Base-by-base conservation (phyloP, 2,329 filamentous ascomycete genomes). In the Aspergillus transmontanensis region DNA sequence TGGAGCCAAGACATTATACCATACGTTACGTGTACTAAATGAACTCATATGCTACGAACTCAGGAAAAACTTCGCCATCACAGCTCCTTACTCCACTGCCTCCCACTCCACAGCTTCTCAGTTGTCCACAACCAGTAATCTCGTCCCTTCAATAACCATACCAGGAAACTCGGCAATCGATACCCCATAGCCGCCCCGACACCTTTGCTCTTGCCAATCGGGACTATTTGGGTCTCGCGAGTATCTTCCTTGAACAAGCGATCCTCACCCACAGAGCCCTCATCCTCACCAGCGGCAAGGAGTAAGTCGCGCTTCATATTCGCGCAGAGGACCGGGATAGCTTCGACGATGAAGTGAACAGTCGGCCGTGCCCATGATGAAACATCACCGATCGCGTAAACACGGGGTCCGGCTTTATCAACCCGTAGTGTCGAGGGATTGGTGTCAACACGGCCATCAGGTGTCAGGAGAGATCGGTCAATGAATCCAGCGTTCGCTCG, bases 51-150 rank as follows among this genome's bases (percentile, higher is more conserved):
- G 28, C 21, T 54, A n/a, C 32, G 30, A 54, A 11, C 32, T 32
- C 30, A 50, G 30, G 11, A 34, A 36, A 54, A 10, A 5, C 11
- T 23, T 21, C 19, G 6, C 41, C 56, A 56, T 69, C 81, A 82
- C 1, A 51, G 39, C 63, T 64, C 79, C 68, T 84, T 84, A 10
- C 71, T 74, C 82, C 82, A 86, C 56, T 84, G 81, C 60, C 81
- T 81, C 19, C 83, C 84, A 71, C 72, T 84, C 84, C 84, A 86
- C 16, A 85, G 60, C 4, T 68, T 68, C 0, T 72, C 79, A 1
- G 80, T 82, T 11, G 81, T 84, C 80, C 82, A 83, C 32, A 85
- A 60, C 81, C 82, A 86, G 64, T 84, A 84, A 64, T 85, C 81
- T 21, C 82, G 72, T 1, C 83, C 82, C 68, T 85, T 85, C 57